Evolutionary conservation across 495 filamentous ascomycete species (phyloP).

Genomic region (Daldinia concentrica): DNA sequence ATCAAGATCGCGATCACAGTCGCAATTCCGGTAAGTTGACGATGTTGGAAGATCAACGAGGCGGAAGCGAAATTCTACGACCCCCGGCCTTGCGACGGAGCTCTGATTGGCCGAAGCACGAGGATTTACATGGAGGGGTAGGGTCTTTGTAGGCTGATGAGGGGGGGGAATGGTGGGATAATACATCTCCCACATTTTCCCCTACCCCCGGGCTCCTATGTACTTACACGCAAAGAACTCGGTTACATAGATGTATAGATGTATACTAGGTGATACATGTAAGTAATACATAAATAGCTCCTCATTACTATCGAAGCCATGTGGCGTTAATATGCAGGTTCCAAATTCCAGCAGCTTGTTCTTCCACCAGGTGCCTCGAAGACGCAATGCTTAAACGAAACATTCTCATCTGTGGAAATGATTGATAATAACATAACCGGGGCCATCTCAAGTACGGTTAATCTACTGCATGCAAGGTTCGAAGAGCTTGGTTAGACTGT

Average conservation of each 20-base stretch:
- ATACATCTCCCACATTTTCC: too few relatives aligned
- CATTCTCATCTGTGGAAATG: conserved; percentile 13
- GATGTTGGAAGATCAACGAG: conserved; percentile 37
- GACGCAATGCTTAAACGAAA: background rate
- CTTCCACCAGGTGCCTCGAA: background rate
- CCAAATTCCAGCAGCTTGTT: conserved; percentile 21
- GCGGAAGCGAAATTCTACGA: conserved; percentile 22
- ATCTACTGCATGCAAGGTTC: conserved; percentile 13
- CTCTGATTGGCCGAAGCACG: conserved; percentile 27
- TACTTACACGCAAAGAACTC: background rate
- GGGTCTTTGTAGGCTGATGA: conserved; percentile 13
- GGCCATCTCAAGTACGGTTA: conserved; percentile 14
- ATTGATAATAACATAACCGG: conserved; percentile 17
- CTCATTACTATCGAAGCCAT: conserved; percentile 19
- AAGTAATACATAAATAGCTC: too few relatives aligned
- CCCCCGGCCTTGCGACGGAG: conserved; percentile 31
- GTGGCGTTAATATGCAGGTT: conserved; percentile 30
- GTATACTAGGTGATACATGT: too few relatives aligned
- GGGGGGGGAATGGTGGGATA: conserved; percentile 12
- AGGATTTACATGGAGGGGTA: conserved; percentile 9
- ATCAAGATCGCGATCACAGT: conserved; percentile 40
- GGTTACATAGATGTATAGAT: background rate
- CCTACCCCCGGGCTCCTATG: too few relatives aligned
- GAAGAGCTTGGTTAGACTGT: conserved; percentile 24
- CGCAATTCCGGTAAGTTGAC: conserved; percentile 19